Evolutionary conservation across 2,329 filamentous ascomycete species (phyloP).

Genomic region (Cyphellophora attinorum): DNA sequence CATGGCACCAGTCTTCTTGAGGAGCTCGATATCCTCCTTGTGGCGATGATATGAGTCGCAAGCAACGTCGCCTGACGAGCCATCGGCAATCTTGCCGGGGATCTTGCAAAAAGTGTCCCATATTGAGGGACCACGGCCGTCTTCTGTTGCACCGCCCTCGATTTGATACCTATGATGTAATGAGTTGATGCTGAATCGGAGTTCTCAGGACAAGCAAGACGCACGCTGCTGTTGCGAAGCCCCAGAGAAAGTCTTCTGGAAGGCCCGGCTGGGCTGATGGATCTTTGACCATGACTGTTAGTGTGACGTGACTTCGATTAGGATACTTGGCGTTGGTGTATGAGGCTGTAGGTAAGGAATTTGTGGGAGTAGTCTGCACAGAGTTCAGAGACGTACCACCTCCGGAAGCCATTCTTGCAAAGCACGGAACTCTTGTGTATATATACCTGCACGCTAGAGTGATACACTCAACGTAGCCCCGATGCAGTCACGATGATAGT

Average conservation of each 20-base stretch:
- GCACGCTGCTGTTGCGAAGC: constrained; percentile 68
- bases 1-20: constrained; percentile 63
- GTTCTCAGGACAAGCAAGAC: constrained; percentile 20
- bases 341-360: no score
- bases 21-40: constrained; percentile 63
- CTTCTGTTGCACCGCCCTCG: constrained; percentile 64
- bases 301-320: no score
- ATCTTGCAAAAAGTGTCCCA: constrained; percentile 84
- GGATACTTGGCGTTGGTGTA: no score
- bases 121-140: constrained; percentile 73
- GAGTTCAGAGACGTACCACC: background rate
- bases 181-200: background rate
- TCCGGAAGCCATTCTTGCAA: background rate
- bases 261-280: constrained; percentile 30
- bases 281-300: constrained; percentile 12
- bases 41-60: constrained; percentile 83
- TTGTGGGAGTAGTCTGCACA: no score
- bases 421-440: background rate
- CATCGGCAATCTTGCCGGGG: constrained; percentile 74
- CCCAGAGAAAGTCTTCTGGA: constrained; percentile 65
- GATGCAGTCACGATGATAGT: no score
- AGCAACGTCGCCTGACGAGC: constrained; percentile 63
- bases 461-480: no score
- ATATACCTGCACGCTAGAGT: no score
- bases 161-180: constrained; percentile 63